A percentile compares a stretch with the other conserved stretches of the same genome.
Evolutionary conservation across 208 protist genomes (phyloP).

Genomic region (Trypanosoma mega): DNA sequence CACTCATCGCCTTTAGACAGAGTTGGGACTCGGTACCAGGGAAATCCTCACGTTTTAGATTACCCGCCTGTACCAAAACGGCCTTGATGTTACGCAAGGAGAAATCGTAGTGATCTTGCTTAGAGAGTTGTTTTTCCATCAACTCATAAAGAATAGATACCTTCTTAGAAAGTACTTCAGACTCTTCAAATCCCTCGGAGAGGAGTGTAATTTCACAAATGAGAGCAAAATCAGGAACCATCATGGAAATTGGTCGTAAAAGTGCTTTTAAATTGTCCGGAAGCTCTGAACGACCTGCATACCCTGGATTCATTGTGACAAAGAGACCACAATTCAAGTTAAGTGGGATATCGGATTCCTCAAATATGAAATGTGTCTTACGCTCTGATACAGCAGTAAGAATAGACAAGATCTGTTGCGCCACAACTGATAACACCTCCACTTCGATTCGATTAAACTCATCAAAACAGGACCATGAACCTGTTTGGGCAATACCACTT

Average conservation of each 20-base stretch:
- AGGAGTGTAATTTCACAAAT: constrained; percentile 99
- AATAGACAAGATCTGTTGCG: constrained; percentile 97
- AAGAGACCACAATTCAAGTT: constrained; percentile 97
- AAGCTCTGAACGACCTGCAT: constrained; percentile 97
- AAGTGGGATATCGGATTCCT: constrained; percentile 94
- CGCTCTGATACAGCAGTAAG: constrained; percentile 83
- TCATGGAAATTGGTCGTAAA: constrained; percentile 98
- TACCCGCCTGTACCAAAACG: constrained; percentile 95
- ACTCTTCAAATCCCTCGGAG: constrained; percentile 96
- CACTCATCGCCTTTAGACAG: constrained; percentile 94
- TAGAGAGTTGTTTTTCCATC: constrained; percentile 97
- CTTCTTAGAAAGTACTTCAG: constrained; percentile 94
- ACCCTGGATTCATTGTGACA: constrained; percentile 99
- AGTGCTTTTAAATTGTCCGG: constrained; percentile 98
- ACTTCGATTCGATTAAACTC: constrained; percentile 99
- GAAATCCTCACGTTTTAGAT: constrained; percentile 90
- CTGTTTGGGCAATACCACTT: constrained; percentile 96
- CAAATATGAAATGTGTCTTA: constrained; percentile 90
- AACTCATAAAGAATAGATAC: constrained; percentile 97
- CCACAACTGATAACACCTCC: constrained; percentile 98
- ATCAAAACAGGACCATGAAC: constrained; percentile 98
- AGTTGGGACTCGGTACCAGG: constrained; percentile 93
- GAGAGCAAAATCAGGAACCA: constrained; percentile 96
- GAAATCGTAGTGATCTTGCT: constrained; percentile 99
- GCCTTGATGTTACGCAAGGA: constrained; percentile 98